Evolutionary conservation across 1,284 basidiomycete species (phyloP).

Genomic region (Rhodotorula sp.): DNA sequence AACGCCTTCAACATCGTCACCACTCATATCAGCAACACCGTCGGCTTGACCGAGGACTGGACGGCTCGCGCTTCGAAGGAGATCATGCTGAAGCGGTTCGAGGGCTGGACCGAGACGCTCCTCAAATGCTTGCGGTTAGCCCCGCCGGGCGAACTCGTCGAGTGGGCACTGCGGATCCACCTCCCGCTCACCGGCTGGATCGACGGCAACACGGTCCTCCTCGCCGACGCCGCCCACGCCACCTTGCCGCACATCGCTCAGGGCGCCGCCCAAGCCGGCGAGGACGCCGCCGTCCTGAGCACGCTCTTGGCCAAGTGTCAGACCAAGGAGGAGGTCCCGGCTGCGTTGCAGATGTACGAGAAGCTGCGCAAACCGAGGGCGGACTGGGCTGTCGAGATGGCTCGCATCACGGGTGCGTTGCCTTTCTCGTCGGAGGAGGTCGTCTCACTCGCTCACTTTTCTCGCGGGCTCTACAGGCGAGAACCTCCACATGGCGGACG

Average conservation of each 20-base stretch:
- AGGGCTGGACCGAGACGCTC: conserved; percentile 46
- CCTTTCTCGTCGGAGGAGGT: not conserved
- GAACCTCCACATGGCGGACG: conserved; percentile 47
- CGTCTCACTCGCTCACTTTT: too few species aligned
- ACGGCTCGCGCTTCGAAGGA: conserved; percentile 48
- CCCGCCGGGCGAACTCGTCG: conserved; percentile 49
- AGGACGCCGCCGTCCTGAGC: conserved; percentile 51
- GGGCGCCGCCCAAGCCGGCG: conserved; percentile 51
- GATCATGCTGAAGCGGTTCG: conserved; percentile 50
- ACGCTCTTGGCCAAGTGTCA: conserved; percentile 48
- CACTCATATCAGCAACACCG: conserved; percentile 49
- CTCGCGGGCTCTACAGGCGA: conserved; percentile 45
- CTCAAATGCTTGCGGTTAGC: conserved; percentile 33
- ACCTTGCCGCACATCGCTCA: conserved; percentile 46
- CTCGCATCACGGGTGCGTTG: conserved; percentile 43
- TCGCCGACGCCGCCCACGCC: conserved; percentile 51
- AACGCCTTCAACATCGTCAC: conserved; percentile 51
- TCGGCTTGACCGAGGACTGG: conserved; percentile 45
- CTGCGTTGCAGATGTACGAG: conserved; percentile 48
- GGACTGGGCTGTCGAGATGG: conserved; percentile 49
- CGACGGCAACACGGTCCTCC: conserved; percentile 46
- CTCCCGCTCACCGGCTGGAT: conserved; percentile 45
- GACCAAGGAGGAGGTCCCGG: conserved; percentile 47
- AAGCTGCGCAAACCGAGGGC: conserved; percentile 49
- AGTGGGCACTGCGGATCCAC: conserved; percentile 50